Conservation (phyloP, 1,284 basidiomycete species). For the Naganishia albida region DNA sequence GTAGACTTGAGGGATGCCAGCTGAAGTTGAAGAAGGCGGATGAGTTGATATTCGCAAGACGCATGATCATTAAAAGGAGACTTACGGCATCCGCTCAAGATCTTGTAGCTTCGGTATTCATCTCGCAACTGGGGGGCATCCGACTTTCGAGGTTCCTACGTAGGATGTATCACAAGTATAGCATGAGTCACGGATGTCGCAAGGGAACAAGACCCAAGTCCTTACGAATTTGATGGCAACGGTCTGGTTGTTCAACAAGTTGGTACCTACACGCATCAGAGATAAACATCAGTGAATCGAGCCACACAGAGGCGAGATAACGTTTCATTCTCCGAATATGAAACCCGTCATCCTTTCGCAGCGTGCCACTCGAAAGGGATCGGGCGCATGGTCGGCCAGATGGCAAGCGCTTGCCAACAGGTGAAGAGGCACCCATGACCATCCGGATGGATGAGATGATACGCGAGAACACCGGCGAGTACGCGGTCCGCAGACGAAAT, state of each 20-base stretch:
- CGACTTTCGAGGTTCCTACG: conserved; percentile 88
- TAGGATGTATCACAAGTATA: conserved; percentile 7
- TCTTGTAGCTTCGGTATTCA: conserved; percentile 96
- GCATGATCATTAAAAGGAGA: conserved; percentile 43
- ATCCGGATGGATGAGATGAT: not conserved
- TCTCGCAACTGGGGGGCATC: conserved; percentile 94
- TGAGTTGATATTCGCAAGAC: conserved; percentile 7
- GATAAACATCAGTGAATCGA: not conserved
- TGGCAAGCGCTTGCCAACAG: too few relatives aligned
- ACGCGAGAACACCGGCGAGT: not conserved
- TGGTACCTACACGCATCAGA: conserved; percentile 66
- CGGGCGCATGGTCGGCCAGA: too few relatives aligned
- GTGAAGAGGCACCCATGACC: not conserved
- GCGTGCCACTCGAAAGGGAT: too few relatives aligned
- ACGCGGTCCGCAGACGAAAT: not conserved
- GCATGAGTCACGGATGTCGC: not conserved
- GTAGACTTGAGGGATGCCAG: conserved; percentile 91
- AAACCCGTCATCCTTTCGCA: conserved; percentile 1
- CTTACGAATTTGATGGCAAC: conserved; percentile 97
- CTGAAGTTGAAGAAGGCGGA: conserved; percentile 53
- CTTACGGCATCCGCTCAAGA: conserved; percentile 85
- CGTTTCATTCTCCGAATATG: not conserved
- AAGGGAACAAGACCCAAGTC: conserved; percentile 40
- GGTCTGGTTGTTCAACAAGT: conserved; percentile 90
- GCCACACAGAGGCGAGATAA: not conserved